Evolutionary conservation across 805 yeast genomes (phyloP), one percentile per base, ranked within the genome.

Genomic region (Saccharomycopsis schoenii): DNA sequence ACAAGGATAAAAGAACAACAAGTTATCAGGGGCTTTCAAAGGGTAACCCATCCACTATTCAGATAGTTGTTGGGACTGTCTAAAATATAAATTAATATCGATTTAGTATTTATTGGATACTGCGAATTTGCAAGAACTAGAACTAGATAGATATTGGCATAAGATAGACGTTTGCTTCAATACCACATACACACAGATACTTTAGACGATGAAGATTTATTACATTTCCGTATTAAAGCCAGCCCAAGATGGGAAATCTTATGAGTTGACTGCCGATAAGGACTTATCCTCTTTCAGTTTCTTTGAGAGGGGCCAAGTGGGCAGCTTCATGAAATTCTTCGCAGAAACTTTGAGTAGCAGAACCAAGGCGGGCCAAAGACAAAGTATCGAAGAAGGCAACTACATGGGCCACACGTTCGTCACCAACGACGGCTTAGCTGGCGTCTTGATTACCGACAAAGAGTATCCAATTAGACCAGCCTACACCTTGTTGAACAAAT

Each of bases 401-500:
- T 93, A 94, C 73, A 80, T 89, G 10, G 97, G 97, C 6, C 98
- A 94, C 73, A 93, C 91, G 0, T 94, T 87, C 73, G 85, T 92
- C 37, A 82, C 98, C 67, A 74, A 87, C 25, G 98, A 94, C 73
- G 98, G 97, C 2, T 70, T 93, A 41, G 88, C 96, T 24, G 97
- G 96, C 65, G 96, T 94, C 40, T 75, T 94, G 64, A 88, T 94
- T 72, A 83, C 97, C 55, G 99, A 94, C 73, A 88, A 89, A 72
- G 97, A 93, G 67, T 94, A 94, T 74, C 99, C 98, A 1, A 93
- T 90, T 39, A 82, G 99, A 71, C 98, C 97, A 14, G 98, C 97
- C 0, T 93, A 90, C 74, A 89, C 97, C 1, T 77, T 94, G 62
- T 80, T 94, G 69, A 93, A 93, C 80, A 93, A 90, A 75, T 77